These are phyloP conservation scores for Apodospora peruviana DNA, from an alignment of 495 filamentous ascomycete species.

Conservation along the genomic window DNA sequence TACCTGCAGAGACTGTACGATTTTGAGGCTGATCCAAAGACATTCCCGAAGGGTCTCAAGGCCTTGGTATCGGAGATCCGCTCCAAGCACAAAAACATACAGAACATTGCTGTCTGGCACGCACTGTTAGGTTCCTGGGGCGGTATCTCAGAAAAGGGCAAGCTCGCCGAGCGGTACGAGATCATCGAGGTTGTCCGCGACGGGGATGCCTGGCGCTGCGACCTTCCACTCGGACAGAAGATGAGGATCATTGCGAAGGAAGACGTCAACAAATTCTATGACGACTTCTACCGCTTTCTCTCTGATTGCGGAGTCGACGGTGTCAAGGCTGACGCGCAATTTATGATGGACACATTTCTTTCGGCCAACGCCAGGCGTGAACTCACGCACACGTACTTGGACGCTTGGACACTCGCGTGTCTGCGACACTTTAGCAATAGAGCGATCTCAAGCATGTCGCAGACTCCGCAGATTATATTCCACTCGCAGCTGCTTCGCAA, in stretches of 20 bases:
- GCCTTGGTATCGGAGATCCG: slow-evolving; percentile 63
- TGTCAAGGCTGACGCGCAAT: slow-evolving; percentile 90
- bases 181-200: slow-evolving; percentile 57
- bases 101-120: slow-evolving; percentile 92
- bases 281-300: slow-evolving; percentile 87
- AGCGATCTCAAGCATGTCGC: slow-evolving; percentile 89
- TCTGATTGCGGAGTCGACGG: slow-evolving; percentile 62
- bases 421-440: slow-evolving; percentile 70
- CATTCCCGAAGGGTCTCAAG: slow-evolving; percentile 76
- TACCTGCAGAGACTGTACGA: slow-evolving; percentile 52
- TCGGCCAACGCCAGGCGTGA: slow-evolving; percentile 59
- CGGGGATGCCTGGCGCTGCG: slow-evolving; percentile 45
- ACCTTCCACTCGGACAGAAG: slow-evolving; percentile 49
- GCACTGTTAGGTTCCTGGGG: slow-evolving; percentile 96
- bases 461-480: slow-evolving; percentile 77
- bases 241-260: slow-evolving; percentile 69
- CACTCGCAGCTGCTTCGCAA: slow-evolving; percentile 72
- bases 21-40: slow-evolving; percentile 79
- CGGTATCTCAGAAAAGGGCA: slow-evolving; percentile 66
- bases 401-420: slow-evolving; percentile 76
- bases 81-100: slow-evolving; percentile 61
- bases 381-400: slow-evolving; percentile 70
- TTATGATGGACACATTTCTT: slow-evolving; percentile 70
- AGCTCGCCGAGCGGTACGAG: slow-evolving; percentile 71
- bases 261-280: slow-evolving; percentile 70